These are phyloP conservation scores for Phtheirospermum japonicum DNA, from an alignment of 257 asterid species.

Conservation along the genomic window DNA sequence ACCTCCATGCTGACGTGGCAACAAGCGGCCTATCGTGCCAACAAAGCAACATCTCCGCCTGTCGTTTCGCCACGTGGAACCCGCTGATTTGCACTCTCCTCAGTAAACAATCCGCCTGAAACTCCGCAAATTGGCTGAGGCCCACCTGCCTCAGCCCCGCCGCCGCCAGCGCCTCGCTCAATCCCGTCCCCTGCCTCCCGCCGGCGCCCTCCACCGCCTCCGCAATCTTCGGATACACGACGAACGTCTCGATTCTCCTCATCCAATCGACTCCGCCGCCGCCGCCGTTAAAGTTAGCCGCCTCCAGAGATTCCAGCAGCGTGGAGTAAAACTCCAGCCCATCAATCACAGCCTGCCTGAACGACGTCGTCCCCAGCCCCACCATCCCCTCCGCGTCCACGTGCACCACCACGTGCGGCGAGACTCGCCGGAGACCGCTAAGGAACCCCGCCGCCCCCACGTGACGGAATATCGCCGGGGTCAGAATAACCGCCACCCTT, in stretches of 20 bases:
- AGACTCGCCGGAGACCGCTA: constrained; percentile 61
- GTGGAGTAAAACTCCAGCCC: constrained; percentile 88
- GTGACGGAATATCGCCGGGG: constrained; percentile 70
- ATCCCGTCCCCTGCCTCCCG: constrained; percentile 52
- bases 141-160: constrained; percentile 82
- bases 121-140: constrained; percentile 72
- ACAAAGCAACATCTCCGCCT: constrained; percentile 95
- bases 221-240: constrained; percentile 66
- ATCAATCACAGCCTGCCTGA: constrained; percentile 70
- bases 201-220: constrained; percentile 64
- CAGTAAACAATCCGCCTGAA: constrained; percentile 81
- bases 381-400: constrained; percentile 68
- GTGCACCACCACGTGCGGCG: constrained; percentile 87
- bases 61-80: constrained; percentile 78
- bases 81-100: constrained; percentile 73
- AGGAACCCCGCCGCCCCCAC: constrained; percentile 70
- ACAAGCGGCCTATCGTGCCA: constrained; percentile 88
- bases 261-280: constrained; percentile 59
- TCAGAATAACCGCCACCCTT: constrained; percentile 56
- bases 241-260: constrained; percentile 66
- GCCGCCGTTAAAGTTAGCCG: constrained; percentile 47
- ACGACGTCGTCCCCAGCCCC: constrained; percentile 57
- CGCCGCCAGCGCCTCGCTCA: constrained; percentile 78
- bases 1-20: constrained; percentile 96
- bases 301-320: constrained; percentile 73